phyloP scores from a whole-genome alignment of 108 stramenopile genomes.

The Parietichytrium sp. region DNA sequence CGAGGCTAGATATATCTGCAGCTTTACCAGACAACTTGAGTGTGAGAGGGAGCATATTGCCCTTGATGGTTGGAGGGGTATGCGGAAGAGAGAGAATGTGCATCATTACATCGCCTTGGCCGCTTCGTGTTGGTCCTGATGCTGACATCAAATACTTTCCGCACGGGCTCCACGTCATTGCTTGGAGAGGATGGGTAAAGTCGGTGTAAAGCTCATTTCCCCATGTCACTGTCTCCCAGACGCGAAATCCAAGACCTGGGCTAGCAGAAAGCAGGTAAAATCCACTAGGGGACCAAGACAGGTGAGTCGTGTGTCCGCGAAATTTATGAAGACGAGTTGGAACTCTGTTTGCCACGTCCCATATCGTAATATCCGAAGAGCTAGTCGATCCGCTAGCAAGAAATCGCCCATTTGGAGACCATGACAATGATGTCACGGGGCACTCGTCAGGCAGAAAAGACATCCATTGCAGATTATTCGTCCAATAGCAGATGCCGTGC shows the following conservation, averaged over 20 bases:
- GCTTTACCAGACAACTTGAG: background rate
- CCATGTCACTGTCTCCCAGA: constrained; percentile 9
- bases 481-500: background rate
- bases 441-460: background rate
- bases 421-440: background rate
- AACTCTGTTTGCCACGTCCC: constrained; percentile 7
- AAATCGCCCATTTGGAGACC: constrained; percentile 6
- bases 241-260: constrained; percentile 22
- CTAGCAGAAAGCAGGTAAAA: background rate
- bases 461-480: background rate
- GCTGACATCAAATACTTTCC: background rate
- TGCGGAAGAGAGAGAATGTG: background rate
- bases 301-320: background rate
- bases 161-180: background rate
- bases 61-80: background rate
- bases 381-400: background rate
- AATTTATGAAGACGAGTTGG: background rate
- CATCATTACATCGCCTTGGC: background rate
- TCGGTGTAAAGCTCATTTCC: constrained; percentile 9
- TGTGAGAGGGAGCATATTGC: background rate
- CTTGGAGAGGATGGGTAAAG: background rate
- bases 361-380: background rate
- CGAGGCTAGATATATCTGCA: background rate
- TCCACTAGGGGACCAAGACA: constrained; percentile 11
- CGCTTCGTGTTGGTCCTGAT: background rate